Percentiles rank a stretch among this genome's conserved stretches.
phyloP scores from a whole-genome alignment of 805 yeast species.

The Zygoascus biomembranicola region DNA sequence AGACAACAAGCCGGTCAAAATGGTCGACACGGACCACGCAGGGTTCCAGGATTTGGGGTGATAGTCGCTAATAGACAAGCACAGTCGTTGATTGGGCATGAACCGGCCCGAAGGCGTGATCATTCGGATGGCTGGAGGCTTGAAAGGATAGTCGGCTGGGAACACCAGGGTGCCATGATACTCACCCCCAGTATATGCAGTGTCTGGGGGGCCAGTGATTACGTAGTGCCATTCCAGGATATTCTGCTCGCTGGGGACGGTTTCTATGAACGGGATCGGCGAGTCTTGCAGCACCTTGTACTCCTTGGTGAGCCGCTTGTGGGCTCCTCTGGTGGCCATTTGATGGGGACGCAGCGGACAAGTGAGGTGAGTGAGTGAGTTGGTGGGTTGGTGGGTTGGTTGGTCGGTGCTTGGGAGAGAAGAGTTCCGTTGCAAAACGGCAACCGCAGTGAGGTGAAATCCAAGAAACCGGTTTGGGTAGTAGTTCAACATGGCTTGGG shows the following conservation, averaged over 20 bases:
- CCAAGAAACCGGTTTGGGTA: no score
- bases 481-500: no score
- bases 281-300: constrained; percentile 65
- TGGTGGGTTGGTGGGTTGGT: background rate
- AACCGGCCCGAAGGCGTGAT: constrained; percentile 71
- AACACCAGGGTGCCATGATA: constrained; percentile 83
- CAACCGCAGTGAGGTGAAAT: no score
- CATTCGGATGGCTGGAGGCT: constrained; percentile 82
- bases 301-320: constrained; percentile 56
- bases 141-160: constrained; percentile 81
- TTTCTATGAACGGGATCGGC: constrained; percentile 79
- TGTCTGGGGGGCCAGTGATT: constrained; percentile 84
- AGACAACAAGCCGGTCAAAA: constrained; percentile 76
- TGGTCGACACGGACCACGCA: constrained; percentile 89
- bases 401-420: background rate
- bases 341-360: background rate
- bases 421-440: background rate
- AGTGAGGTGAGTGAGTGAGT: background rate
- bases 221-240: constrained; percentile 92
- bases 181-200: constrained; percentile 81
- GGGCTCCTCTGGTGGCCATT: constrained; percentile 30
- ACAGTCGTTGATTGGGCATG: constrained; percentile 68
- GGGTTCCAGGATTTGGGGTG: constrained; percentile 97
- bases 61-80: constrained; percentile 88
- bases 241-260: constrained; percentile 81